Conservation (phyloP, 768 basidiomycete species). For the Lactarius psammicola region DNA sequence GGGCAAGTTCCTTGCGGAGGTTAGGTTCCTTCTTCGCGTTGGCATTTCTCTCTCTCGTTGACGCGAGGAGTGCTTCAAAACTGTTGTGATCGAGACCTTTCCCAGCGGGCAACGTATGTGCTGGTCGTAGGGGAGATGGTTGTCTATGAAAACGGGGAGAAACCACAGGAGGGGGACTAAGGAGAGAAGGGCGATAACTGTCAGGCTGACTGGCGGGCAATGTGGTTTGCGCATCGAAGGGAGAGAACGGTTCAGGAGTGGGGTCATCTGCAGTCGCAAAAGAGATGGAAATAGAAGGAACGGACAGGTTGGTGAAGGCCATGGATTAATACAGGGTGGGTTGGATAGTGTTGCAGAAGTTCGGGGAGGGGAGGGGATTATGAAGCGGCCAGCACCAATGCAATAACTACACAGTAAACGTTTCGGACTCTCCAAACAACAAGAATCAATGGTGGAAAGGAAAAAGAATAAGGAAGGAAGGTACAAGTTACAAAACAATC, state of each 20-base stretch:
- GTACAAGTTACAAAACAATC: constrained; percentile 19
- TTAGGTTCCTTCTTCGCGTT: constrained; percentile 50
- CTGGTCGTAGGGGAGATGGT: constrained; percentile 51
- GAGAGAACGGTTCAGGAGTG: constrained; percentile 57
- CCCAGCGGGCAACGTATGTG: constrained; percentile 37
- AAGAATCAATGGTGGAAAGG: constrained; percentile 36
- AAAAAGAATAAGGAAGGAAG: constrained; percentile 31
- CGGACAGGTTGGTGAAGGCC: constrained; percentile 39
- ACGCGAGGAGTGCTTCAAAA: constrained; percentile 62
- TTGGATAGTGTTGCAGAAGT: constrained; percentile 26
- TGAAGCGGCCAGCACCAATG: constrained; percentile 40
- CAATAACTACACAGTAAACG: constrained; percentile 27
- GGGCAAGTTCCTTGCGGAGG: constrained; percentile 71
- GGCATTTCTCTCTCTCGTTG: constrained; percentile 56
- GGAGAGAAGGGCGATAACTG: constrained; percentile 54
- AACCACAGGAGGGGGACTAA: constrained; percentile 55
- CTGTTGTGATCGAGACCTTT: constrained; percentile 61
- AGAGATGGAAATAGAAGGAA: constrained; percentile 72
- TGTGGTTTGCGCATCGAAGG: constrained; percentile 44
- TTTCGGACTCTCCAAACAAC: constrained; percentile 29
- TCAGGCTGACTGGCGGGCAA: constrained; percentile 40
- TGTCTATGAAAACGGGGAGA: constrained; percentile 43
- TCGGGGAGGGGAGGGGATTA: constrained; percentile 21
- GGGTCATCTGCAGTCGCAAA: constrained; percentile 58
- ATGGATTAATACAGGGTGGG: constrained; percentile 31